A percentile compares a stretch with the other conserved stretches of the same genome.
Conservation (phyloP, 2,329 filamentous ascomycete genomes). For the Pestalotiopsis fici region DNA sequence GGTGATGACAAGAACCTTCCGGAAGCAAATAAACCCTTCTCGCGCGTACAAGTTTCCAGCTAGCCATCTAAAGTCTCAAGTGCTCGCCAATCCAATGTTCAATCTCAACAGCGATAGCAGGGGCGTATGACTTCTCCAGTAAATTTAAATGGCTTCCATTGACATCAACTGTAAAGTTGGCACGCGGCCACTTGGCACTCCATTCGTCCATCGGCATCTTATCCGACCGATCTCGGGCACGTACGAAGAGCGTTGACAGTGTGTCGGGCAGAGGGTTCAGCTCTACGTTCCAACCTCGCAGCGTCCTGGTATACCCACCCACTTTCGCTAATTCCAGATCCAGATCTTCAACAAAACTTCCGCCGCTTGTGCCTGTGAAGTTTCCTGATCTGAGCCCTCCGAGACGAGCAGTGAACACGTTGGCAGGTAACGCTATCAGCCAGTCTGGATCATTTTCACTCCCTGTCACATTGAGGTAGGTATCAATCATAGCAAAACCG, state of each 20-base stretch:
- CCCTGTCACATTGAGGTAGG: neutral
- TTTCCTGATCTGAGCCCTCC: neutral
- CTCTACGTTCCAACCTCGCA: conserved; percentile 4
- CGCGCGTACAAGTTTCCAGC: too few species aligned
- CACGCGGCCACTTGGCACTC: neutral
- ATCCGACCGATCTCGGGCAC: neutral
- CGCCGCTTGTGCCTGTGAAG: neutral
- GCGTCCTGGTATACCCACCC: conserved; percentile 2
- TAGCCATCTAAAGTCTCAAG: neutral
- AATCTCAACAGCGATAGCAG: conserved; percentile 7
- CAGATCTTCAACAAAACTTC: conserved; percentile 3
- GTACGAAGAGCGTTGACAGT: neutral
- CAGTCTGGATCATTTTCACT: neutral
- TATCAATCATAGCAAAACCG: neutral
- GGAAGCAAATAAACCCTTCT: too few species aligned
- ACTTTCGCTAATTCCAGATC: conserved; percentile 5
- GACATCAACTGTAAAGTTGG: conserved; percentile 5
- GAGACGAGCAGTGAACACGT: neutral
- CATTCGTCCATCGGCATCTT: conserved; percentile 4
- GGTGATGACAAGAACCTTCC: too few species aligned
- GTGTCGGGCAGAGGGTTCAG: conserved; percentile 1
- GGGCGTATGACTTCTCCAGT: conserved; percentile 2
- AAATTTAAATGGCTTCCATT: conserved; percentile 3
- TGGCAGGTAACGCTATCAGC: neutral
- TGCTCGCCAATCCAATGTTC: neutral